Conservation (phyloP, 331 rosid species). For the Erythrophleum ivorense region DNA sequence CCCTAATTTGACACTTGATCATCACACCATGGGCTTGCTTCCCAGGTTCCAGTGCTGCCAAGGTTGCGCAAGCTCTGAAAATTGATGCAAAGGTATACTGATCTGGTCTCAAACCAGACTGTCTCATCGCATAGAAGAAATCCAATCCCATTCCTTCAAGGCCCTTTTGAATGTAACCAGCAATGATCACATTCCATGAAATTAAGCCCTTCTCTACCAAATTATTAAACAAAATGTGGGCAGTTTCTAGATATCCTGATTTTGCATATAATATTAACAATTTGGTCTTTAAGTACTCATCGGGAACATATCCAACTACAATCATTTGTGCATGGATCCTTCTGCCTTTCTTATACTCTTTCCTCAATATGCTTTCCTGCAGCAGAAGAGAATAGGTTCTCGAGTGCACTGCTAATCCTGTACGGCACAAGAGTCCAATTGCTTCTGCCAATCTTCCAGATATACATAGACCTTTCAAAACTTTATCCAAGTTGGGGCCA, state of each 20-base stretch:
- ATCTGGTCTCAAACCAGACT: slow-evolving; percentile 66
- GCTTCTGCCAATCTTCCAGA: slow-evolving; percentile 70
- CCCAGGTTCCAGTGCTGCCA: slow-evolving; percentile 75
- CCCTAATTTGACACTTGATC: slow-evolving; percentile 69
- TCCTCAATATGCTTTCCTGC: slow-evolving; percentile 79
- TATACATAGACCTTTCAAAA: slow-evolving; percentile 55
- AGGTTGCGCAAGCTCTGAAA: slow-evolving; percentile 67
- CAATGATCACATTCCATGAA: slow-evolving; percentile 81
- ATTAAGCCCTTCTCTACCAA: slow-evolving; percentile 55
- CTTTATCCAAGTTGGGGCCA: slow-evolving; percentile 51
- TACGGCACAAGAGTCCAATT: slow-evolving; percentile 61
- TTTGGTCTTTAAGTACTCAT: slow-evolving; percentile 65
- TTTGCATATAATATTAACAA: slow-evolving; percentile 73
- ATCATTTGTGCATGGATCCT: slow-evolving; percentile 74
- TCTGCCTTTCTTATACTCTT: slow-evolving; percentile 62
- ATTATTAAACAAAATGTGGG: slow-evolving; percentile 49
- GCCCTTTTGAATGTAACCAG: slow-evolving; percentile 74
- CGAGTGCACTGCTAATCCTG: slow-evolving; percentile 44
- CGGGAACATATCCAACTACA: slow-evolving; percentile 63
- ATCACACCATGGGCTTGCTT: slow-evolving; percentile 73
- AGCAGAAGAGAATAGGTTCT: slow-evolving; percentile 68
- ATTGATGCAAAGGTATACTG: slow-evolving; percentile 81
- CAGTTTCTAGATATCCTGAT: slow-evolving; percentile 65
- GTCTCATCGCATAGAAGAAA: slow-evolving; percentile 66
- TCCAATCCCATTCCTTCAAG: slow-evolving; percentile 64